Conservation (phyloP, 192 early-diverging fungal species). For the Rhizophagus prolifer region DNA sequence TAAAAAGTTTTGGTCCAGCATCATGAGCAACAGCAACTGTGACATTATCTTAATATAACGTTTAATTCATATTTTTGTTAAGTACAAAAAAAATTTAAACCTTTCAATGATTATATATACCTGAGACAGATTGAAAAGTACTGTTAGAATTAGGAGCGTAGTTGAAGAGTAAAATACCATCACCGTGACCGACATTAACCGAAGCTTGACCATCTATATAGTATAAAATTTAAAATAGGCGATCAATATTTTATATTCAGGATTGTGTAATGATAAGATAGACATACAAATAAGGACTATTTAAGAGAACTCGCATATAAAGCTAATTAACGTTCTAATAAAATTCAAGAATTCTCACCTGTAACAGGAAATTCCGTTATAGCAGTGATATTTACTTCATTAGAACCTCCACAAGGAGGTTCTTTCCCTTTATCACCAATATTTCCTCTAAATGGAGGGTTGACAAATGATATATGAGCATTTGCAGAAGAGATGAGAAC, state of each 20-base stretch:
- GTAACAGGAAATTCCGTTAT: background rate
- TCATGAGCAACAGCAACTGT: background rate
- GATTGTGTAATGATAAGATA: too few relatives aligned
- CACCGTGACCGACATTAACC: background rate
- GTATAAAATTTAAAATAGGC: too few relatives aligned
- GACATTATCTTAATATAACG: background rate
- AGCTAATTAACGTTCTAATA: too few relatives aligned
- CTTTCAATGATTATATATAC: background rate
- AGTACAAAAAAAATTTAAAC: background rate
- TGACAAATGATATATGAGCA: background rate
- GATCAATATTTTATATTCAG: too few relatives aligned
- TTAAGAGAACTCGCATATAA: too few relatives aligned
- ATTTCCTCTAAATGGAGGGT: background rate
- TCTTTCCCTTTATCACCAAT: background rate
- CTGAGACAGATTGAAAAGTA: background rate
- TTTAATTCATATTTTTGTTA: background rate
- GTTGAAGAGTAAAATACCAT: background rate
- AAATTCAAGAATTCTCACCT: background rate
- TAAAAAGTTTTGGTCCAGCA: background rate
- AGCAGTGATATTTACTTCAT: background rate
- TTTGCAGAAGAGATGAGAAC: background rate
- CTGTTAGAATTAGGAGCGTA: background rate
- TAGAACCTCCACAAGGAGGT: background rate
- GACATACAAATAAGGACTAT: too few relatives aligned
- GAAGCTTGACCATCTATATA: background rate